A percentile compares a stretch with the other conserved stretches of the same genome.
phyloP scores from a whole-genome alignment of 2,329 filamentous ascomycete genomes.

The Colletotrichum horii region DNA sequence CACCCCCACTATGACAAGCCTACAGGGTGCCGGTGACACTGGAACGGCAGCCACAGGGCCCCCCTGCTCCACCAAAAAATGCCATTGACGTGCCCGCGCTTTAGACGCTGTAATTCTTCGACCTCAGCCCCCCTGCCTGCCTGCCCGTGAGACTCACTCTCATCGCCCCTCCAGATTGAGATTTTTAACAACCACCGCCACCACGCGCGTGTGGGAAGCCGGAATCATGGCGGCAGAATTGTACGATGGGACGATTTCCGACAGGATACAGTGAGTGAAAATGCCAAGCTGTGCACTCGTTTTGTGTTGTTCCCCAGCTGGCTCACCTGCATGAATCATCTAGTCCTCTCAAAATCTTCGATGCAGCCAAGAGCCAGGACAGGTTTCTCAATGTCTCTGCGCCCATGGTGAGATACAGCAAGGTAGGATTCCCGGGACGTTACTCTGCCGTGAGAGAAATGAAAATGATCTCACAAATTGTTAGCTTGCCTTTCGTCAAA shows the following conservation, averaged over 20 bases:
- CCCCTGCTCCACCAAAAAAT: constrained; percentile 12
- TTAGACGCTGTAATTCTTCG: constrained; percentile 5
- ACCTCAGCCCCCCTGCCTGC: background rate
- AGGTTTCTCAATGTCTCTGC: constrained; percentile 64
- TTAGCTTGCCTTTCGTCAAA: constrained; percentile 72
- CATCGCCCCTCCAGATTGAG: background rate
- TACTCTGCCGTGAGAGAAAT: background rate
- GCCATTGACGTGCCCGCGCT: background rate
- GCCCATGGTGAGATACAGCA: constrained; percentile 73
- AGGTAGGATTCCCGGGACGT: constrained; percentile 38
- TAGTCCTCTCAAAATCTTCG: constrained; percentile 66
- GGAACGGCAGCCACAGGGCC: background rate
- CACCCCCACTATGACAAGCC: constrained; percentile 18
- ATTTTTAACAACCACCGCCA: background rate
- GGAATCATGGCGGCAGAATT: constrained; percentile 6
- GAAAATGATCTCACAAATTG: background rate
- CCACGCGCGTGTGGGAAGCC: background rate
- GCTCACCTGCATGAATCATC: background rate
- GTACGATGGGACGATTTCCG: constrained; percentile 14
- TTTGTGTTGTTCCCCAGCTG: background rate
- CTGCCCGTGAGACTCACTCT: background rate
- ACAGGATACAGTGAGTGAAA: constrained; percentile 16
- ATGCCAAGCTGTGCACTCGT: no score
- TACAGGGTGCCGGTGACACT: no score
- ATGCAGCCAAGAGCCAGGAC: constrained; percentile 54